Evolutionary conservation across 305 asterid genomes (phyloP), one percentile per base, ranked within the genome.

Genomic region (Salvia sclarea): DNA sequence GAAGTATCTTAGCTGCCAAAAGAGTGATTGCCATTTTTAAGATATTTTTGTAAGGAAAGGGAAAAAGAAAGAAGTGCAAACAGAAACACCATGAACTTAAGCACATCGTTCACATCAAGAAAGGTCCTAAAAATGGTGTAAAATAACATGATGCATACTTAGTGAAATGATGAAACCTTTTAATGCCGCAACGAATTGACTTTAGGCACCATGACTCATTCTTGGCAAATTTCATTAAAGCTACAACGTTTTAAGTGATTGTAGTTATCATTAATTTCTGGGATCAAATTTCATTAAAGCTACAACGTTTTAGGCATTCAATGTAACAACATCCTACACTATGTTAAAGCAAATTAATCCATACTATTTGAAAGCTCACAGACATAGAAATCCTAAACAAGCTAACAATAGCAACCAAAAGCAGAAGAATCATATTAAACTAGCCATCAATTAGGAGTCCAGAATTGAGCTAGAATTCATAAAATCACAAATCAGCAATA

Each of bases 1-100:
- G 96, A 78, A 94, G 84, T 75, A 94, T 94, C 82, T 91, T 91
- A 72, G 96, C 99, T 94, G 98, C 75, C 77, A 80, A 65, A 63
- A n/a, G 8, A 70, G 47, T 4, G 20, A 53, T 57, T 22, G 24
- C 25, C 37, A 43, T 43, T 31, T 48, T 31, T 30, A 64, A 38
- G 10, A 28, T 28, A 3, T 28, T 28, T 28, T 28, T 28, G 0
- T 3, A 28, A 28, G 5, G 5, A 28, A 28, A 28, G 33, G 4
- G 4, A 25, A 44, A 30, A 21, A 43, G 21, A 49, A 61, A 54
- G 18, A 37, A 37, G 28, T 28, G 31, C 35, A 28, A 44, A 61
- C 38, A 17, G 10, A 49, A 67, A 59, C 71, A 57, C 48, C 10
- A 35, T 25, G 20, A 49, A 66, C 10, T 50, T 62, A 60, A 13